Evolutionary conservation across 2,329 filamentous ascomycete species (phyloP).

Genomic region (Blumeriella jaapii): DNA sequence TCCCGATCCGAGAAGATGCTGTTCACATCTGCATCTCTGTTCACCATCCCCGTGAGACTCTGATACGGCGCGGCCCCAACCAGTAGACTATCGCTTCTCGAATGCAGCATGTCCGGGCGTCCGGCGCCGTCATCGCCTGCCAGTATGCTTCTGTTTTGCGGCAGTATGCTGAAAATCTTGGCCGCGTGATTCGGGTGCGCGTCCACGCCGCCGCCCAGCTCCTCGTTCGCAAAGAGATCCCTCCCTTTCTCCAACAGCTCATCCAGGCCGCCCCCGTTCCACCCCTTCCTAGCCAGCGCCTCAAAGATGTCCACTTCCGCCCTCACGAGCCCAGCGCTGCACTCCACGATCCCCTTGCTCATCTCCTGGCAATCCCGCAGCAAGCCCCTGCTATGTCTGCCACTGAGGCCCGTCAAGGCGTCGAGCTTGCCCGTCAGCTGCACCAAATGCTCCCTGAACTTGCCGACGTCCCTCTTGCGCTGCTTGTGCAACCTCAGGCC

Average conservation of each 20-base stretch:
- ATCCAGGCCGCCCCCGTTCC: slow-evolving; percentile 54
- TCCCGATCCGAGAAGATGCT: slow-evolving; percentile 40
- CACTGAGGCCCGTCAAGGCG: slow-evolving; percentile 48
- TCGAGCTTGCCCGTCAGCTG: slow-evolving; percentile 51
- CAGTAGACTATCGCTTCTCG: slow-evolving; percentile 43
- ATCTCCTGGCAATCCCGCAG: slow-evolving; percentile 55
- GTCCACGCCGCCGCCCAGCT: slow-evolving; percentile 20
- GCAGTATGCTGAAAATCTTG: slow-evolving; percentile 54
- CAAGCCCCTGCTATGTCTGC: slow-evolving; percentile 46
- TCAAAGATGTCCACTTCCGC: slow-evolving; percentile 63
- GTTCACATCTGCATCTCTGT: slow-evolving; percentile 30
- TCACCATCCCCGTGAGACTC: slow-evolving; percentile 40
- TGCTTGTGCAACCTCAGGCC: slow-evolving; percentile 48
- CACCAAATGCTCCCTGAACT: slow-evolving; percentile 51
- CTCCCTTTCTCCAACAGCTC: slow-evolving; percentile 52
- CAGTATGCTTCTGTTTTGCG: slow-evolving; percentile 48
- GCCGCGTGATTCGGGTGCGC: slow-evolving; percentile 30
- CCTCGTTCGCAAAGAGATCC: slow-evolving; percentile 44
- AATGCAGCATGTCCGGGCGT: slow-evolving; percentile 24
- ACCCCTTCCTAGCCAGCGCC: slow-evolving; percentile 53
- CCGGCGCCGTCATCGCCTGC: slow-evolving; percentile 31
- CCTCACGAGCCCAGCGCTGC: slow-evolving; percentile 51
- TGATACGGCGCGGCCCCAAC: slow-evolving; percentile 44
- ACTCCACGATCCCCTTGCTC: slow-evolving; percentile 49
- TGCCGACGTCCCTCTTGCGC: slow-evolving; percentile 47